Conservation (phyloP, 768 basidiomycete species). For the Amanita phalloides region DNA sequence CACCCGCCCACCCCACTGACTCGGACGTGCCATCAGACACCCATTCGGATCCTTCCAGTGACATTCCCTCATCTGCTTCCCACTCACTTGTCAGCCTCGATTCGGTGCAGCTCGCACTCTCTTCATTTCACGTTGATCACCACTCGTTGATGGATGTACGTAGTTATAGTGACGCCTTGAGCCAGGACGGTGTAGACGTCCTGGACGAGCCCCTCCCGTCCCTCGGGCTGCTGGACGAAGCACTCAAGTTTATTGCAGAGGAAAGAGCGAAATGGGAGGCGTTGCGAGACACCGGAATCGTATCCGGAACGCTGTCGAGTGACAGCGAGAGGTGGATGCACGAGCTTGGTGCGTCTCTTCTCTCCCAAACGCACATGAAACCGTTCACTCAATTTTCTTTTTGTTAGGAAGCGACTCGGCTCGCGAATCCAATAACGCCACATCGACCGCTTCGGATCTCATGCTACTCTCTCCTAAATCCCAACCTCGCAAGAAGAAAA, state of each 20-base stretch:
- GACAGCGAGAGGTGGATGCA: conserved; percentile 21
- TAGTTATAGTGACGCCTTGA: not conserved
- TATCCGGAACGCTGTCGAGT: not conserved
- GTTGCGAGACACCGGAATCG: conserved; percentile 21
- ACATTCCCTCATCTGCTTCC: not conserved
- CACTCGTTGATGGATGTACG: not conserved
- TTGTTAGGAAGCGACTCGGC: conserved; percentile 3
- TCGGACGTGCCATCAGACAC: not conserved
- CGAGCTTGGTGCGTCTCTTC: conserved; percentile 24
- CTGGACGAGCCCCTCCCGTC: conserved; percentile 39
- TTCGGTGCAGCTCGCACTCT: not conserved
- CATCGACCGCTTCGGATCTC: conserved; percentile 1
- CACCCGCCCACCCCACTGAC: not conserved
- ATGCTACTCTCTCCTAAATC: conserved; percentile 1
- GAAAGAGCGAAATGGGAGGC: conserved; percentile 55
- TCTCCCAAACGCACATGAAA: not conserved
- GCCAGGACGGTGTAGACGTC: conserved; percentile 5
- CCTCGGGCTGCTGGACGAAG: conserved; percentile 62
- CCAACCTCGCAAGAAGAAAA: conserved; percentile 2
- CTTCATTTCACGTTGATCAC: not conserved
- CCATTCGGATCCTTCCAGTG: not conserved
- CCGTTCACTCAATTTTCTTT: conserved; percentile 1
- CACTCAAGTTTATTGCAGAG: conserved; percentile 63
- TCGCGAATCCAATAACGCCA: not conserved
- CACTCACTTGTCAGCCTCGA: not conserved